phyloP scores from a whole-genome alignment of 2,329 filamentous ascomycete species.

The Colletotrichum phormii region DNA sequence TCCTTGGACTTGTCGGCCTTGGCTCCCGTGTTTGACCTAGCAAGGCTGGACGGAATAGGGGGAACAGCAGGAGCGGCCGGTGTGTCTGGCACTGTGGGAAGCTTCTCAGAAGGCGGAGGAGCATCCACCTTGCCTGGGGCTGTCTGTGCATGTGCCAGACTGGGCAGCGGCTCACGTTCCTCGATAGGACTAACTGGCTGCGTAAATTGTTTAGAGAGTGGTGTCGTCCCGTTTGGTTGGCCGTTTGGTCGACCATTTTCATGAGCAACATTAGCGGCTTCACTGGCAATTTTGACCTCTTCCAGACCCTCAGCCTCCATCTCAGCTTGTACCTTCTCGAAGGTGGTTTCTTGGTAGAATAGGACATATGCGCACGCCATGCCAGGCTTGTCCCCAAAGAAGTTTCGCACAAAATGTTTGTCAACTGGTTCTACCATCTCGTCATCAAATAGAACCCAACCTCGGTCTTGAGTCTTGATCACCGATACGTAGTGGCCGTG shows the following conservation, averaged over 20 bases:
- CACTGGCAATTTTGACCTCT: constrained; percentile 68
- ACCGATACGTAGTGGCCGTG: constrained; percentile 98
- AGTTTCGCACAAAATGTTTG: constrained; percentile 95
- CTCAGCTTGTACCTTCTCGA: constrained; percentile 77
- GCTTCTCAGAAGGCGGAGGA: constrained; percentile 39
- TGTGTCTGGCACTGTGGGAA: constrained; percentile 47
- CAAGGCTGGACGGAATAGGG: constrained; percentile 41
- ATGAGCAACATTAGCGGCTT: constrained; percentile 67
- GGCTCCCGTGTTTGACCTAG: constrained; percentile 38
- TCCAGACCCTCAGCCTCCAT: constrained; percentile 83
- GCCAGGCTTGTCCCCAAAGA: constrained; percentile 93
- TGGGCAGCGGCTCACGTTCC: constrained; percentile 65
- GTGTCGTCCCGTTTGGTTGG: constrained; percentile 53
- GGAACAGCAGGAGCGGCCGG: constrained; percentile 45
- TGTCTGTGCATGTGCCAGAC: constrained; percentile 75
- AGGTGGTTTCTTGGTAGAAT: constrained; percentile 93
- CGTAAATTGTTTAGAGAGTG: constrained; percentile 63
- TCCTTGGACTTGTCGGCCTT: constrained; percentile 62
- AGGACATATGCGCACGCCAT: constrained; percentile 96
- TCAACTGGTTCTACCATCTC: constrained; percentile 99
- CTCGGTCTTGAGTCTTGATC: constrained; percentile 95
- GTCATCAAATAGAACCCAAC: constrained; percentile 97
- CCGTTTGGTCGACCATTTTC: constrained; percentile 52
- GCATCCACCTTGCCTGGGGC: constrained; percentile 59
- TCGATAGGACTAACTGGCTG: constrained; percentile 58